These are phyloP conservation scores for Blastomyces emzantsi DNA, from an alignment of 2,329 filamentous ascomycete species.

Conservation along the genomic window DNA sequence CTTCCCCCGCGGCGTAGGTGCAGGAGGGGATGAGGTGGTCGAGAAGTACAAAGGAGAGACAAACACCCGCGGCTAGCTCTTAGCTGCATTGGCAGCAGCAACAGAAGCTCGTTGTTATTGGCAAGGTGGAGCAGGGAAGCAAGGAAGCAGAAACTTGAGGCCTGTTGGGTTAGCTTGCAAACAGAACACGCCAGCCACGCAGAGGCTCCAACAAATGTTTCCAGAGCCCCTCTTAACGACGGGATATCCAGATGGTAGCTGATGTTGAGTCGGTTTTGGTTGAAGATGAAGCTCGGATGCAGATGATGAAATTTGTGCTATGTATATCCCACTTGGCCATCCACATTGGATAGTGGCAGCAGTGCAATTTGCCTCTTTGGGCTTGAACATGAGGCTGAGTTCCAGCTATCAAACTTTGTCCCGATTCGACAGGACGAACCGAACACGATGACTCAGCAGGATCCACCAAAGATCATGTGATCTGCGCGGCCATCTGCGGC, in stretches of 20 bases:
- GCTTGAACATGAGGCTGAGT: neutral
- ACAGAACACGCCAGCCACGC: neutral
- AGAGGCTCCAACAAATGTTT: neutral
- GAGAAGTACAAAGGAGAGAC: slow-evolving; percentile 7
- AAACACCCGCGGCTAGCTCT: slow-evolving; percentile 5
- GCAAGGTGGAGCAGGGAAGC: slow-evolving; percentile 6
- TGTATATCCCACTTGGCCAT: neutral
- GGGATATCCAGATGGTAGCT: neutral
- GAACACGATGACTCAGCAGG: neutral
- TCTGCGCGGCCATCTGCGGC: neutral
- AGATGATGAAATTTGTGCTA: neutral
- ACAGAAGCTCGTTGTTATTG: slow-evolving; percentile 1
- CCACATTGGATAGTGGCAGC: neutral
- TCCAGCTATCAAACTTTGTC: neutral
- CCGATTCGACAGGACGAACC: neutral
- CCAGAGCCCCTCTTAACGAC: neutral
- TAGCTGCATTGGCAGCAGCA: slow-evolving; percentile 1
- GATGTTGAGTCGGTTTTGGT: neutral
- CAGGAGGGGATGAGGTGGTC: slow-evolving; percentile 8
- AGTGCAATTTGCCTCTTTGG: slow-evolving; percentile 1
- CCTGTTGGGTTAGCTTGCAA: slow-evolving; percentile 2
- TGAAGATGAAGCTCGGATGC: neutral
- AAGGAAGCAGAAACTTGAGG: neutral
- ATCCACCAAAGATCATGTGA: neutral
- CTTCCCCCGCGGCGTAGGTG: slow-evolving; percentile 6